Evolutionary conservation across 257 asterid species (phyloP), one percentile per base, ranked within the genome.

Genomic region (Jacaranda mimosifolia): DNA sequence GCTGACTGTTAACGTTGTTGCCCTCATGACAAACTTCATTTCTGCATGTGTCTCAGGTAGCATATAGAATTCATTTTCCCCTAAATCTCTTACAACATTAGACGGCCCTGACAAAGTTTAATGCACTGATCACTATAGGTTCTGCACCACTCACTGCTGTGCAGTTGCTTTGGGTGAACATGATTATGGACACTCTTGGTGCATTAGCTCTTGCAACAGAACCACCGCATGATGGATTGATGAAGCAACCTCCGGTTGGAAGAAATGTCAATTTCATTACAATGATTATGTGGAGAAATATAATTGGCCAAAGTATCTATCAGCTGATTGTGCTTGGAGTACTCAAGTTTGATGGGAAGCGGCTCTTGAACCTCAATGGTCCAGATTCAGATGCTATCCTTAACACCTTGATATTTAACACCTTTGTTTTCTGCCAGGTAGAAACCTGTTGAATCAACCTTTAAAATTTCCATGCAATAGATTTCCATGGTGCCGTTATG

Each of bases 111-210:
- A 53, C 35, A 67, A 45, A 35, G 19, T 74, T 60, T 15, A 9
- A 13, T 9, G 19, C 46, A 36, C 35, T 19, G 10, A 67, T 14
- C 9, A n/a, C 68, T 73, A 8, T 87, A 93, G 97, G 98, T 48
- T 91, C 97, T 18, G 96, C 92, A 42, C 98, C 98, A 39, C 94
- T 93, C 13, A 90, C 98, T 6, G 88, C 92, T 46, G 98, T 90
- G 76, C 95, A 93, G 82, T 69, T 93, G 84, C 91, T 93, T n/a
- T 93, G 98, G 98, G 98, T 93, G 75, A 93, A 91, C 85, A 89
- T 93, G 93, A 93, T 93, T 42, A 93, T 93, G 98, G 97, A 93
- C 84, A 90, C 97, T 10, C 87, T 93, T 7, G 98, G 96, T 14
- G 98, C 98, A 39, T 73, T 93, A 55, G 97, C 98, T 58, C 92